Conservation (phyloP, 208 protist genomes). For the Trypanosomatidae sp. region DNA sequence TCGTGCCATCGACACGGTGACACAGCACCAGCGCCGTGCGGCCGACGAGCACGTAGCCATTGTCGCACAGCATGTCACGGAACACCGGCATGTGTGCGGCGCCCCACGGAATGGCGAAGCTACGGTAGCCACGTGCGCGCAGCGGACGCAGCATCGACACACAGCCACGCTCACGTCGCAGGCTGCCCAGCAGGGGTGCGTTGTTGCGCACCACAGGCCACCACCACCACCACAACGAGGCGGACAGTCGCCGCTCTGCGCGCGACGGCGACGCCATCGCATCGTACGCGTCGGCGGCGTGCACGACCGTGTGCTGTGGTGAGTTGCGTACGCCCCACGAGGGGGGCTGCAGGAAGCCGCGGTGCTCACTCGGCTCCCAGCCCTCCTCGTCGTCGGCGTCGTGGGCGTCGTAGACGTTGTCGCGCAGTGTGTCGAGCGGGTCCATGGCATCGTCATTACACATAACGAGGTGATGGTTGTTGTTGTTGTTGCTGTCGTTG, state of each 20-base stretch:
- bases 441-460: too few relatives aligned
- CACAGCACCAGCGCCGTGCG: slow-evolving; percentile 59
- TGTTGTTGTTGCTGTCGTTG: too few relatives aligned
- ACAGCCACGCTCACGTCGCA: slow-evolving; percentile 66
- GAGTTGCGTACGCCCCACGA: slow-evolving; percentile 78
- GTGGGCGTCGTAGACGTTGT: background rate
- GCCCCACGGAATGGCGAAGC: slow-evolving; percentile 77
- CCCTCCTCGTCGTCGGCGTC: slow-evolving; percentile 71
- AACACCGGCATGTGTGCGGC: slow-evolving; percentile 78
- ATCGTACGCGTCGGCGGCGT: slow-evolving; percentile 81
- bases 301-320: slow-evolving; percentile 57
- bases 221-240: too few relatives aligned
- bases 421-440: background rate
- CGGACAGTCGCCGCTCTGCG: too few relatives aligned
- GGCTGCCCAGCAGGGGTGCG: slow-evolving; percentile 43
- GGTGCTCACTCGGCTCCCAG: slow-evolving; percentile 67
- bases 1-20: slow-evolving; percentile 41
- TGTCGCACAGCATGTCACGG: slow-evolving; percentile 75
- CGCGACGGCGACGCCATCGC: slow-evolving; percentile 64
- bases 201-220: slow-evolving; percentile 76
- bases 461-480: too few relatives aligned
- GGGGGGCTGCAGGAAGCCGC: slow-evolving; percentile 72
- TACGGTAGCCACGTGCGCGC: slow-evolving; percentile 40
- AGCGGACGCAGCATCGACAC: slow-evolving; percentile 62
- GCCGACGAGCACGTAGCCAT: slow-evolving; percentile 51